Conservation (phyloP, 2,329 filamentous ascomycete species). For the Hypoxylon sp. region DNA sequence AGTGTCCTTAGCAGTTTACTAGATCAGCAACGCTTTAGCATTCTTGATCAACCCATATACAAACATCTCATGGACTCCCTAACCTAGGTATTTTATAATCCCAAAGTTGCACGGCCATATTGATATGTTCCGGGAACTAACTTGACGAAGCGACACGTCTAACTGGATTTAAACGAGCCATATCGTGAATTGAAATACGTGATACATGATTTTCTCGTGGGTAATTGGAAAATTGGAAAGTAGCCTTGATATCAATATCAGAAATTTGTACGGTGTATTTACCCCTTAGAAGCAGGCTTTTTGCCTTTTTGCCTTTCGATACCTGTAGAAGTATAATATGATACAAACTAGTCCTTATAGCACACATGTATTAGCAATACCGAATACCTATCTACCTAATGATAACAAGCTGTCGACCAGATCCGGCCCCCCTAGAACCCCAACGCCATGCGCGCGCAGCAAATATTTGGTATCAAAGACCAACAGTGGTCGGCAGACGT, state of each 20-base stretch:
- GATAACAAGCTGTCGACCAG: not conserved
- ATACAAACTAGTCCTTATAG: too few species aligned
- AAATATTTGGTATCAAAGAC: slow-evolving; percentile 2
- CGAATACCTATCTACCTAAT: not conserved
- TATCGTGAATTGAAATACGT: too few species aligned
- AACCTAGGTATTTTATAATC: not conserved
- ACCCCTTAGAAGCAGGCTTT: too few species aligned
- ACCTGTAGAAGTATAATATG: too few species aligned
- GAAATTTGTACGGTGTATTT: too few species aligned
- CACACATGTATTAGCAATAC: slow-evolving; percentile 6
- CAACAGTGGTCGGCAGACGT: not conserved
- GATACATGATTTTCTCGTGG: too few species aligned
- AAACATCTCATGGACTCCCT: too few species aligned
- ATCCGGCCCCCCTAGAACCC: slow-evolving; percentile 5
- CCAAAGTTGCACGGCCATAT: not conserved
- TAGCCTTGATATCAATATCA: too few species aligned
- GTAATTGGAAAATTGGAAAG: too few species aligned
- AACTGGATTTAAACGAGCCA: too few species aligned
- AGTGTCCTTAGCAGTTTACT: not conserved
- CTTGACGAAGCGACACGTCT: too few species aligned
- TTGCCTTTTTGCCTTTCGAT: too few species aligned
- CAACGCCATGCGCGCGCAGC: slow-evolving; percentile 15
- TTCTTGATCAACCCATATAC: not conserved
- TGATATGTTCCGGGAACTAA: not conserved
- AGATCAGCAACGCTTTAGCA: not conserved